Percentiles rank a stretch among this genome's conserved stretches.
Conservation (phyloP, 2,329 filamentous ascomycete species). For the Aspergillus ochraceoroseus region DNA sequence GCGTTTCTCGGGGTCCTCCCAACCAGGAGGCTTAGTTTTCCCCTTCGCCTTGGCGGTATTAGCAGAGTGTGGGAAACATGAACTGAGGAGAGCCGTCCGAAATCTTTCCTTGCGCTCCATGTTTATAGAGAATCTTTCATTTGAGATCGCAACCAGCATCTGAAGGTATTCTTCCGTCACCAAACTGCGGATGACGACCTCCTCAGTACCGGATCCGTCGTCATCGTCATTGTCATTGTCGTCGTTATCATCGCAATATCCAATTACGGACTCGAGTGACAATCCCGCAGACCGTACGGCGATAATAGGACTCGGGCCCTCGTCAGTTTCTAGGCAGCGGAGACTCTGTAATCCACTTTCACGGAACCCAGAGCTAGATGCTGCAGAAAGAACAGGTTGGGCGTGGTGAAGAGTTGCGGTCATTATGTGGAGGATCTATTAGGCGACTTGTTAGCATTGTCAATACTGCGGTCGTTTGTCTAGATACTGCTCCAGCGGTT, state of each 20-base stretch:
- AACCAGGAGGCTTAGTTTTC: conserved; percentile 24
- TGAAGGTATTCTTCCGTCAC: conserved; percentile 65
- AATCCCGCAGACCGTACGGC: conserved; percentile 80
- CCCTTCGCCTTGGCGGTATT: conserved; percentile 18
- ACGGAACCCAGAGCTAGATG: conserved; percentile 76
- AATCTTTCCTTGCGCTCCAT: conserved; percentile 40
- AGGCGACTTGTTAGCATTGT: conserved; percentile 22
- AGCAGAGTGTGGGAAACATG: conserved; percentile 17
- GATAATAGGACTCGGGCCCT: conserved; percentile 63
- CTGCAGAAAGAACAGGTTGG: conserved; percentile 68
- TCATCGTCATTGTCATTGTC: conserved; percentile 30
- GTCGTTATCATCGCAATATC: conserved; percentile 41
- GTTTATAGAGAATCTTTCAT: conserved; percentile 52
- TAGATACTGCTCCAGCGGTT: not conserved
- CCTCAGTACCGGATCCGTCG: conserved; percentile 28
- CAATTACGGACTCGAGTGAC: conserved; percentile 75
- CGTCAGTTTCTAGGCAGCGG: conserved; percentile 47
- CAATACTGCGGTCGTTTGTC: no score
- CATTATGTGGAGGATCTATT: conserved; percentile 80
- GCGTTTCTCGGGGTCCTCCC: conserved; percentile 39
- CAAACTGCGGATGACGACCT: conserved; percentile 46
- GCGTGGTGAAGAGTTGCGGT: conserved; percentile 70
- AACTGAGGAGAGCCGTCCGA: conserved; percentile 26
- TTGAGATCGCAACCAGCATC: conserved; percentile 64
- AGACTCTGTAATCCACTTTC: conserved; percentile 73